Base-by-base conservation (phyloP, 2,329 filamentous ascomycete genomes). In the Zasmidium cellare region DNA sequence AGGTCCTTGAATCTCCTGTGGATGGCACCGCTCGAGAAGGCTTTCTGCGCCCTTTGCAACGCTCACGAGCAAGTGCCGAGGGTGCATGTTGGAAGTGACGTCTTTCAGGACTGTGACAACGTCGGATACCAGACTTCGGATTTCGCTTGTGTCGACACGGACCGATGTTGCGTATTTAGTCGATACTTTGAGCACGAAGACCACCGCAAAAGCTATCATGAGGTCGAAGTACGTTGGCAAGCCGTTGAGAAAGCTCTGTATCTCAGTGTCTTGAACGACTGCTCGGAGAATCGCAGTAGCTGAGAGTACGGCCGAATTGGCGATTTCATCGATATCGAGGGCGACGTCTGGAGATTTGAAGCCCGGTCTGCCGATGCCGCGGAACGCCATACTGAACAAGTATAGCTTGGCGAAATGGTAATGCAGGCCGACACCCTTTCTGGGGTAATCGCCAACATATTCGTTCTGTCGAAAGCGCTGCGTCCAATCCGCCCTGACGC, bases 191-290 rank as follows among this genome's bases (percentile, higher is more conserved):
- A 72, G 63, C 22, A 71, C 59, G 38, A 69, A 69, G 2, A 72
- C 68, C 3, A 66, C 62, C 16, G 68, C 69, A 45, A 70, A 71
- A 1, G 65, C 48, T 50, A 70, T 68, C 68, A 71, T 71, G 38
- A 69, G 57, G 56, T 70, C 66, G 53, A 71, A 70, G 56, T 71
- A 71, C 9, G 67, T 68, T 3, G 69, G 69, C 25, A 70, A 48
- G 16, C 68, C 68, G 48, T 67, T 66, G n/a, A 71, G 58, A 48
- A 67, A 65, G 19, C 54, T 55, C 51, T 68, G 66, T 11, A 70
- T 69, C 53, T 70, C 65, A 1, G 59, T 47, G n/a, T 70, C 68
- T 11, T 55, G 57, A 2, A 65, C 53, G 9, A 70, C 61, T 12
- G 65, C 61, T 20, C 64, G 57, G 1, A 71, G 54, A 2, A 71